Evolutionary conservation across 2,329 filamentous ascomycete genomes (phyloP).

Genomic region (Claviceps sp.): DNA sequence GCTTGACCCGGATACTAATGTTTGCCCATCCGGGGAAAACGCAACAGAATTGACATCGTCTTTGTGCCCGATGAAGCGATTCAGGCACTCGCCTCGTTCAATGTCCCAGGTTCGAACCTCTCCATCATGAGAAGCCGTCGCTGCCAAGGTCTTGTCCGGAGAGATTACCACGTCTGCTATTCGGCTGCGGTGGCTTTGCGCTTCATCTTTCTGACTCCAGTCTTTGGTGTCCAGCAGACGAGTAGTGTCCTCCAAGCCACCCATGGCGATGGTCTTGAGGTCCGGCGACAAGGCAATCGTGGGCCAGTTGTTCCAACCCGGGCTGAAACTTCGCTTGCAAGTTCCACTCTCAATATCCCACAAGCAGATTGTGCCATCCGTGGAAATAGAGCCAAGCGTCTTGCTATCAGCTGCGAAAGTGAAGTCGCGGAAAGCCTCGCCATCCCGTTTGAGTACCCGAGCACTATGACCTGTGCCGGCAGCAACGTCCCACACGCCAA

Average conservation of each 20-base stretch:
- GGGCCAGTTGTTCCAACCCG: conserved; percentile 8
- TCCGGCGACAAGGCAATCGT: conserved; percentile 7
- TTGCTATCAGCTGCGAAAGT: conserved; percentile 7
- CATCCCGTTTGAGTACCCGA: conserved; percentile 6
- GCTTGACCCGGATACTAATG: conserved; percentile 5
- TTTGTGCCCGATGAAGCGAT: conserved; percentile 3
- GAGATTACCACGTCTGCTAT: conserved; percentile 6
- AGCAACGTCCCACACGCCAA: conserved; percentile 7
- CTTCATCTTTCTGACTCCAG: conserved; percentile 4
- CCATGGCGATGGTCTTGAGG: conserved; percentile 7
- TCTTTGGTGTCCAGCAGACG: conserved; percentile 6
- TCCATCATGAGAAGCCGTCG: conserved; percentile 6
- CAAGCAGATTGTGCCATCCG: conserved; percentile 6
- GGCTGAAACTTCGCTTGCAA: conserved; percentile 6
- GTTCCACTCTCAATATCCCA: conserved; percentile 7
- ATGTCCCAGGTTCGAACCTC: conserved; percentile 7
- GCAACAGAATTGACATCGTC: conserved; percentile 3
- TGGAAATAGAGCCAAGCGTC: conserved; percentile 6
- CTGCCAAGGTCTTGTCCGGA: conserved; percentile 5
- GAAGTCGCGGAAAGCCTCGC: conserved; percentile 6
- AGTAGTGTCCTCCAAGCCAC: conserved; percentile 6
- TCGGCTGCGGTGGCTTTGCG: conserved; percentile 6
- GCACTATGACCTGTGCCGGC: conserved; percentile 6
- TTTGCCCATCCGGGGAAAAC: conserved; percentile 5
- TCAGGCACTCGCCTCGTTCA: conserved; percentile 5